Percentiles rank a stretch among this genome's conserved stretches.
Conservation (phyloP, 768 basidiomycete genomes). For the Sporobolomyces roseus region DNA sequence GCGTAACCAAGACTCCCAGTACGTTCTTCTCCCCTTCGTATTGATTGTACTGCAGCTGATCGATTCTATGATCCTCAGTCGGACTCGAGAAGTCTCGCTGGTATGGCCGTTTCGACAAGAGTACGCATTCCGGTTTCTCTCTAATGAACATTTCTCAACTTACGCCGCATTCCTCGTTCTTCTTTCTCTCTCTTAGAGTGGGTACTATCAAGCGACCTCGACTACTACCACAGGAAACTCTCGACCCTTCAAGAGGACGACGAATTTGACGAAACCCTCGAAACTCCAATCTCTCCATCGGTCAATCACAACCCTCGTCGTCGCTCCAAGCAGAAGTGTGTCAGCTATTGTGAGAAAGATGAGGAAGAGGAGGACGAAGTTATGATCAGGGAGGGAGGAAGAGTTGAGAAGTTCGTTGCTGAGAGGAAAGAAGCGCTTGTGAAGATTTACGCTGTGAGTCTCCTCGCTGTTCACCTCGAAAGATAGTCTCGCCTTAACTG, state of each 20-base stretch:
- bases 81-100: no score
- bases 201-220: background rate
- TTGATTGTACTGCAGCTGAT: no score
- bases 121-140: background rate
- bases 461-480: background rate
- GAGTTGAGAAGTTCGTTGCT: background rate
- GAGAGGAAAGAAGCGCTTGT: background rate
- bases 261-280: constrained; percentile 2
- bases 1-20: no score
- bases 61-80: background rate
- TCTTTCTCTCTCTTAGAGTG: background rate
- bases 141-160: background rate
- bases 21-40: no score
- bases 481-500: background rate
- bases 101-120: no score
- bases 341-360: background rate
- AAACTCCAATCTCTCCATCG: background rate
- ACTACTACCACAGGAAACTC: background rate
- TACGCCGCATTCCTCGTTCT: no score
- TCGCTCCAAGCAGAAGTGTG: background rate
- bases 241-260: constrained; percentile 8
- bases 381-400: background rate
- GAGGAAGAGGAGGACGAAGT: background rate
- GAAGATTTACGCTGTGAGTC: background rate
- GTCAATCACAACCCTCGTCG: background rate